Base-by-base conservation (phyloP, 169 alveolate species). In the Plasmodium fragile region DNA sequence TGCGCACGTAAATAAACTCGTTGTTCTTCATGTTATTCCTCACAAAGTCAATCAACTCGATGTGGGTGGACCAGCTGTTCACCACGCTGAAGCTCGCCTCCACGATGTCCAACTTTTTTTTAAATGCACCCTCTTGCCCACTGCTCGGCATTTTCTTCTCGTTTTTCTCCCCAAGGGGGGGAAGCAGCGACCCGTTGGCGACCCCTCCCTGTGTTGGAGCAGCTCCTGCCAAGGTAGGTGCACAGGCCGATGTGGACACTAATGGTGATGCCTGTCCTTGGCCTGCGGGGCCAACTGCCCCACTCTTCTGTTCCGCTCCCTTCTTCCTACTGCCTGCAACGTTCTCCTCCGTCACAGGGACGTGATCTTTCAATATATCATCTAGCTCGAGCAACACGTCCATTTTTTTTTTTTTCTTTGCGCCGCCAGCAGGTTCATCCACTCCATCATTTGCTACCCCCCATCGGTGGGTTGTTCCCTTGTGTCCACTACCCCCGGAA, bases 31-130 rank as follows among this genome's bases (percentile, higher is more conserved):
- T 30, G 80, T 85, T 85, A 43, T 85, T 85, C 43, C 65, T 85
- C 1, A 85, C 93, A 75, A 85, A 85, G 22, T 85, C 93, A 18
- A 85, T 73, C 79, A 85, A 45, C 3, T 85, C 93, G 25, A 41
- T 85, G 78, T 85, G 93, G 28, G 77, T 85, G 6, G 43, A 11
- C 93, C 93, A 85, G 43, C 75, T 75, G 49, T 85, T 65, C 30
- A 85, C 82, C 25, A 77, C 18, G 65, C 87, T 85, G 18, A 85
- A 69, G 30, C 93, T 85, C 2, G 84, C 83, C 45, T 85, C 93
- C 39, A 85, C 84, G 22, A 85, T 73, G 6, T 85, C 43, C 18
- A 73, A 32, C 7, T 39, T 83, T 49, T 72, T 77, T 34, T 39
- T 85, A 36, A 39, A 69, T 5, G 13, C 22, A 3, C 30, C 65